These are phyloP conservation scores for Kluyveromyces lactis DNA, from an alignment of 805 yeast species.

Conservation along the genomic window DNA sequence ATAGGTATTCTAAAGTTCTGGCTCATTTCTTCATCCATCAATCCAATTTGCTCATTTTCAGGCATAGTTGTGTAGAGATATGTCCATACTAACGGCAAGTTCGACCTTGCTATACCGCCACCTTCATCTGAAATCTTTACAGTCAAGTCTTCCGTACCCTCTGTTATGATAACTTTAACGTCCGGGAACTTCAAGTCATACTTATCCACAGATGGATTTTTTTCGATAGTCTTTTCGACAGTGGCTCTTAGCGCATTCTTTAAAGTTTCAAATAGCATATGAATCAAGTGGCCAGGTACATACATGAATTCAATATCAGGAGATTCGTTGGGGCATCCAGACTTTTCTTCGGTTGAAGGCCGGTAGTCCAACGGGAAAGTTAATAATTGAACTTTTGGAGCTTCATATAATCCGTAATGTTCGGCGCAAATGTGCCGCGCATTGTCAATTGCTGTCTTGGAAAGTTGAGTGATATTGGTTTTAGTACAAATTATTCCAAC, in stretches of 20 bases:
- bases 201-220: conserved; percentile 26
- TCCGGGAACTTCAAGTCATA: conserved; percentile 73
- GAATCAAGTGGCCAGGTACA: conserved; percentile 88
- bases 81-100: conserved; percentile 82
- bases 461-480: conserved; percentile 76
- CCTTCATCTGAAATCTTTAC: conserved; percentile 89
- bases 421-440: conserved; percentile 89
- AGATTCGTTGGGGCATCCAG: conserved; percentile 29
- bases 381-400: conserved; percentile 73
- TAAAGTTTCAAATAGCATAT: conserved; percentile 82
- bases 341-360: neutral
- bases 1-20: conserved; percentile 77
- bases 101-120: conserved; percentile 84
- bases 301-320: conserved; percentile 76
- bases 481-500: conserved; percentile 85
- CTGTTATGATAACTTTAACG: conserved; percentile 76
- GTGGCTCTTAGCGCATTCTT: conserved; percentile 86
- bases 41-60: conserved; percentile 47
- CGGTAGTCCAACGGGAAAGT: conserved; percentile 29
- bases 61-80: conserved; percentile 84
- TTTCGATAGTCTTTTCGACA: conserved; percentile 64
- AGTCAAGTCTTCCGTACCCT: conserved; percentile 86
- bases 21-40: conserved; percentile 46
- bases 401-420: conserved; percentile 78
- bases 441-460: conserved; percentile 82